Percentiles rank a stretch among this genome's conserved stretches.
Evolutionary conservation across 768 basidiomycete genomes (phyloP).

Genomic region (Mycena filopes): DNA sequence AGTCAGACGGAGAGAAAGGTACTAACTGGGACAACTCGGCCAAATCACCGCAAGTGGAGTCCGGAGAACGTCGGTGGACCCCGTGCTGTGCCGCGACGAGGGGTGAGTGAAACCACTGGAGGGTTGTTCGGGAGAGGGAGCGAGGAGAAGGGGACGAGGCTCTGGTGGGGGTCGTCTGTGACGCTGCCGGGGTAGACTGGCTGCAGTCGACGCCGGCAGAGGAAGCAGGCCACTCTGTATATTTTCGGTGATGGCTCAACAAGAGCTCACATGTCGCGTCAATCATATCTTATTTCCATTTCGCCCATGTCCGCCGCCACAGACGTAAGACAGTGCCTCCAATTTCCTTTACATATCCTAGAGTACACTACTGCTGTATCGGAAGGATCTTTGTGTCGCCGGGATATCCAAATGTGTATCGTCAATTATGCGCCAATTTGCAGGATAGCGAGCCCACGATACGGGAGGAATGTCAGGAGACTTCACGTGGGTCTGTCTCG

Average conservation of each 20-base stretch:
- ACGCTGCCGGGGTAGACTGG: not conserved
- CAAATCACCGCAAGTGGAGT: conserved; percentile 19
- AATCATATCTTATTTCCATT: not conserved
- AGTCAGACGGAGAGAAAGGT: conserved; percentile 22
- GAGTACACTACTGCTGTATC: not conserved
- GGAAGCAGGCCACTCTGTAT: not conserved
- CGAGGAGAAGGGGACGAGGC: not conserved
- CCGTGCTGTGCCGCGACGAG: not conserved
- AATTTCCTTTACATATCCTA: too few relatives aligned
- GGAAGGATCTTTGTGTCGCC: conserved; percentile 13
- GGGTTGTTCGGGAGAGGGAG: too few relatives aligned
- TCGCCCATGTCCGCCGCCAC: too few relatives aligned
- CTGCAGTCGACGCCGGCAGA: conserved; percentile 2
- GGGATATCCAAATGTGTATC: not conserved
- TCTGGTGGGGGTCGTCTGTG: too few relatives aligned
- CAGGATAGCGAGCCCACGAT: not conserved
- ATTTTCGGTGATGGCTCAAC: not conserved
- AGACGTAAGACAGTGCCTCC: too few relatives aligned
- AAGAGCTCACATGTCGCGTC: not conserved
- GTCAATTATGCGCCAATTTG: not conserved
- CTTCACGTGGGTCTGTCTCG: not conserved
- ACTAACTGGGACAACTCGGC: conserved; percentile 23
- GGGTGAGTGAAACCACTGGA: conserved; percentile 9
- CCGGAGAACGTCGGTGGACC: not conserved
- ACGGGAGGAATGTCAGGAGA: conserved; percentile 9